Evolutionary conservation across 2,329 filamentous ascomycete genomes (phyloP).

Genomic region (Trichophyton simii): DNA sequence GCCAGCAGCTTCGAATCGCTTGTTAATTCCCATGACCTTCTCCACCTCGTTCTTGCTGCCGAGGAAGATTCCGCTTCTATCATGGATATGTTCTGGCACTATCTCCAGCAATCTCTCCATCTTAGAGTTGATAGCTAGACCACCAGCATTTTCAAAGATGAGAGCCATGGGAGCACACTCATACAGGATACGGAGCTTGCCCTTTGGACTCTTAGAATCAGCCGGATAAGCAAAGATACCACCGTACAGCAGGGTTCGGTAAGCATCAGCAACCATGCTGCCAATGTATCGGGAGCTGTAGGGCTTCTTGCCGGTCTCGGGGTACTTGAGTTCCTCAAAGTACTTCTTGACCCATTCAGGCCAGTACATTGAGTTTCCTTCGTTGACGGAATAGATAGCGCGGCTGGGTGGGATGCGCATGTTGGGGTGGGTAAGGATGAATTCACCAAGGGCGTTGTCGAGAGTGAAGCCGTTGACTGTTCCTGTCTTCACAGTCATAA

Average conservation of each 20-base stretch:
- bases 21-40: constrained; percentile 80
- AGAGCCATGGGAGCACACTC: constrained; percentile 98
- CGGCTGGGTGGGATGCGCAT: constrained; percentile 75
- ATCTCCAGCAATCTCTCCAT: constrained; percentile 87
- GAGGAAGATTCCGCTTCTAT: constrained; percentile 89
- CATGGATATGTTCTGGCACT: constrained; percentile 84
- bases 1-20: constrained; percentile 26
- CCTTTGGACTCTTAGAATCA: constrained; percentile 97
- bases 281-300: constrained; percentile 95
- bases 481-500: constrained; percentile 91
- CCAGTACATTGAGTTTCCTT: constrained; percentile 97
- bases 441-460: constrained; percentile 92
- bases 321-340: constrained; percentile 78
- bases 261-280: constrained; percentile 96
- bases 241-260: constrained; percentile 87
- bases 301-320: constrained; percentile 59
- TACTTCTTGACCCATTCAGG: constrained; percentile 75
- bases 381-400: constrained; percentile 94
- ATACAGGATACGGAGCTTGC: constrained; percentile 92
- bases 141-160: constrained; percentile 96
- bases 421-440: constrained; percentile 92
- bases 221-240: constrained; percentile 96
- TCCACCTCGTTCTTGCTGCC: constrained; percentile 90
- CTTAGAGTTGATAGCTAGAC: constrained; percentile 78
- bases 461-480: constrained; percentile 95